These are phyloP conservation scores for Lumnitzera racemosa DNA, from an alignment of 345 rosid genomes.

Conservation along the genomic window DNA sequence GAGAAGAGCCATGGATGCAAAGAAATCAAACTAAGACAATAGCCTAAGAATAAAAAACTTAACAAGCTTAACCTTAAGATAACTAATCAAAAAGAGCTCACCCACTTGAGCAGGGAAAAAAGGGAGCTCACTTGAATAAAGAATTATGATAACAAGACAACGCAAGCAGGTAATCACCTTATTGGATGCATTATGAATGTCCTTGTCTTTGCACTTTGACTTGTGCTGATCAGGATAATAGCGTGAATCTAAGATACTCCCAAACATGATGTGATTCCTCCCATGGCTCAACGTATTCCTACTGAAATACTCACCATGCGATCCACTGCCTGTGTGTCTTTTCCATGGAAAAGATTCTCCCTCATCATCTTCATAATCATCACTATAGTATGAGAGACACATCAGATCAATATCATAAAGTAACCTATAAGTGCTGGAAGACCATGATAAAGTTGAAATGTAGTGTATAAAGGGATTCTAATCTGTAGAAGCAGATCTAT, in stretches of 20 bases:
- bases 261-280: slow-evolving; percentile 27
- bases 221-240: slow-evolving; percentile 37
- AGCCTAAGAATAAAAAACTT: no score
- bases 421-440: background rate
- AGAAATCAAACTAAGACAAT: background rate
- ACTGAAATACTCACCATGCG: slow-evolving; percentile 32
- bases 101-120: no score
- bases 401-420: background rate
- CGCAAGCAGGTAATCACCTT: slow-evolving; percentile 36
- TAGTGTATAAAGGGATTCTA: background rate
- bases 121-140: background rate
- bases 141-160: background rate
- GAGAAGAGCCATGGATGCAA: background rate
- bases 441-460: background rate
- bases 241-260: slow-evolving; percentile 33
- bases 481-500: no score
- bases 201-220: slow-evolving; percentile 36
- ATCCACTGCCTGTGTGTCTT: slow-evolving; percentile 48
- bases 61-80: no score
- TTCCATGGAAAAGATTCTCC: slow-evolving; percentile 71
- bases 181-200: slow-evolving; percentile 23
- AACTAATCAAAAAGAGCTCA: no score
- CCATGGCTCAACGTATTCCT: slow-evolving; percentile 34
- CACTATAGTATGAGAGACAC: slow-evolving; percentile 34
- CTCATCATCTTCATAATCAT: slow-evolving; percentile 44